Base-by-base conservation (phyloP, 2,329 filamentous ascomycete genomes). In the Fusarium sulawesiense region DNA sequence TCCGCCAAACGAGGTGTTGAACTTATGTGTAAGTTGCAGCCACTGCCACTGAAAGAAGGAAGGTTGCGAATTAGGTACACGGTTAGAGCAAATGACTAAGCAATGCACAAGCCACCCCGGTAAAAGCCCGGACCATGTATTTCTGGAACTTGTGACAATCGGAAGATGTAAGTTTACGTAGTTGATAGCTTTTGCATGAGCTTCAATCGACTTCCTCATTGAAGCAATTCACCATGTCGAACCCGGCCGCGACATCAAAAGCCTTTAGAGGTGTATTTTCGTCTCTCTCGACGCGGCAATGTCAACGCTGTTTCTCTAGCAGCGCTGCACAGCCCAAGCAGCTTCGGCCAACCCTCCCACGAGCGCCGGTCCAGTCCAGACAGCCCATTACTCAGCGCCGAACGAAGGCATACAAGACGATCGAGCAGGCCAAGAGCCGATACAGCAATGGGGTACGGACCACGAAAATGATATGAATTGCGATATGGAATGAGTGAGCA, bases 381-480 rank as follows among this genome's bases (percentile, higher is more conserved):
- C 78, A 79, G 66, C 76, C 78, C 4, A 75, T 80, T 34, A 73
- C 74, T 53, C 81, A 82, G 74, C 78, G 78, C 71, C 80, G 81
- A 59, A 79, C 78, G 23, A 82, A 82, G 65, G 34, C 18, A n/a
- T 80, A 75, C 74, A 87, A 86, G 79, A 88, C 87, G 11, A 83
- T 89, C 25, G 87, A 89, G 74, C 83, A 89, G 80, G 85, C 86
- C 48, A 87, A 86, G 80, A 88, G 85, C 77, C 81, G 86, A 68
- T 84, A 89, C 70, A 83, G 84, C 66, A 86, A 85, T 54, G 87
- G 87, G 60, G 85, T 87, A 83, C 68, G 84, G 70, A 44, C 20
- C 27, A 25, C 20, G 40, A 7, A 13, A 34, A 29, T 12, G 11
- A 11, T 23, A 18, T 27, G 12, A n/a, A 55, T 29, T 64, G 32